A percentile compares a stretch with the other conserved stretches of the same genome.
phyloP scores from a whole-genome alignment of 2,329 filamentous ascomycete species.

The Chalara sp. region DNA sequence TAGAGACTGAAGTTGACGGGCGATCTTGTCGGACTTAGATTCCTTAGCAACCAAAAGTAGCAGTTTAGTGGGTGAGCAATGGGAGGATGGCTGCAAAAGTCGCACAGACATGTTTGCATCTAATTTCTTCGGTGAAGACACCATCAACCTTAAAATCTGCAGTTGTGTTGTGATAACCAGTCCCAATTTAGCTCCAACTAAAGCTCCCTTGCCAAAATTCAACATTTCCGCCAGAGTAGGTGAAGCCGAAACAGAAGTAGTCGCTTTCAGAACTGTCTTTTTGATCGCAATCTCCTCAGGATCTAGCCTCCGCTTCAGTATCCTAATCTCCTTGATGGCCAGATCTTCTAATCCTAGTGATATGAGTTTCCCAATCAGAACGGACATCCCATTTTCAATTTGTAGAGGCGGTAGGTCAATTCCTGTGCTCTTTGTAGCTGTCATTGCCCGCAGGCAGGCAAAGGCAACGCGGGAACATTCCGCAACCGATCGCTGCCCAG shows the following conservation, averaged over 20 bases:
- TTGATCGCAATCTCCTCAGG: conserved; percentile 26
- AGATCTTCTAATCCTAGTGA: conserved; percentile 58
- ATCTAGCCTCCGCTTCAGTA: conserved; percentile 59
- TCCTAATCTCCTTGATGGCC: conserved; percentile 60
- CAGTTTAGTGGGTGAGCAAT: conserved; percentile 52
- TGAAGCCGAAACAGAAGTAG: conserved; percentile 31
- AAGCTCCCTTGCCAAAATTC: conserved; percentile 44
- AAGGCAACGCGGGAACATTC: conserved; percentile 68
- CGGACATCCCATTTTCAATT: conserved; percentile 66
- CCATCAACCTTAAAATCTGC: conserved; percentile 57
- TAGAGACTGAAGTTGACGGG: conserved; percentile 59
- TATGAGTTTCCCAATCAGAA: conserved; percentile 60
- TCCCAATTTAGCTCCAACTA: conserved; percentile 38
- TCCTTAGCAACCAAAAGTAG: conserved; percentile 37
- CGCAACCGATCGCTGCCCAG: conserved; percentile 28
- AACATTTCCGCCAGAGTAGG: conserved; percentile 52
- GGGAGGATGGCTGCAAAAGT: conserved; percentile 44
- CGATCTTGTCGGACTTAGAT: conserved; percentile 47
- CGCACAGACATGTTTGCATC: conserved; percentile 51
- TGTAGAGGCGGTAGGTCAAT: conserved; percentile 56
- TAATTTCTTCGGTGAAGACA: conserved; percentile 50
- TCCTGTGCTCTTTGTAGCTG: conserved; percentile 42
- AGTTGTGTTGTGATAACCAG: conserved; percentile 59
- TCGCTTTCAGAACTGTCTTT: conserved; percentile 15
- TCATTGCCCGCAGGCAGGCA: conserved; percentile 51